Conservation (phyloP, 139 green algal species). For the Edaphochlamys debaryana region DNA sequence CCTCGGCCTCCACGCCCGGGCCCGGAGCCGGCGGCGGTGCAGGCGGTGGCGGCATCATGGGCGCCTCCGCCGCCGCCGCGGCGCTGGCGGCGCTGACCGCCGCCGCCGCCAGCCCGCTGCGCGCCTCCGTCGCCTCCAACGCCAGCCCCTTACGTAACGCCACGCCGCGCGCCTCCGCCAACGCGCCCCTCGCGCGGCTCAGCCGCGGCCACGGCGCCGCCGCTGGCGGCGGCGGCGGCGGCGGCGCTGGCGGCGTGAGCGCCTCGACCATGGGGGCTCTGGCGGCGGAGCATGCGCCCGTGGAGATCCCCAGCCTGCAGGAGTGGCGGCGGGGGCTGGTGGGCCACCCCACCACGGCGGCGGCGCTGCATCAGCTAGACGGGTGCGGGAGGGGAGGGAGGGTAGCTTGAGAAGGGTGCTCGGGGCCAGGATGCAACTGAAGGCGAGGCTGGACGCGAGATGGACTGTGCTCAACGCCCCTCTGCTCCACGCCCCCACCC, state of each 20-base stretch:
- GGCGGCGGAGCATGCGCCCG: not conserved
- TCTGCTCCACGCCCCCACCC: too few species aligned
- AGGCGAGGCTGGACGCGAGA: too few species aligned
- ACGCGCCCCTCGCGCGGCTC: not conserved
- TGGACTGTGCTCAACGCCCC: too few species aligned
- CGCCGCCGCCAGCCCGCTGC: not conserved
- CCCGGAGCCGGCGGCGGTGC: not conserved
- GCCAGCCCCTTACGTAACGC: too few species aligned
- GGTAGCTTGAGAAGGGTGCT: too few species aligned
- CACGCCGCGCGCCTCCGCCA: not conserved
- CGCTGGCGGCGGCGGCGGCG: not conserved
- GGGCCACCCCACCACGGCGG: not conserved
- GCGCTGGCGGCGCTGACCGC: not conserved
- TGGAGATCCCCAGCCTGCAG: not conserved
- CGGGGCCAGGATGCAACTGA: too few species aligned
- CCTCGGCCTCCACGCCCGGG: not conserved
- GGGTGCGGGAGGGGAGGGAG: too few species aligned
- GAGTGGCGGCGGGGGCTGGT: not conserved
- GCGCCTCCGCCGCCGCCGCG: not conserved
- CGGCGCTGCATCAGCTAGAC: constrained; percentile 23
- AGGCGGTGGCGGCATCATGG: not conserved
- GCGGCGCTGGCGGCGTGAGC: not conserved
- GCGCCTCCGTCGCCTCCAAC: too few species aligned
- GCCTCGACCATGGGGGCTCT: not conserved
- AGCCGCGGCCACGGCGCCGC: not conserved